Percentiles rank a stretch among this genome's conserved stretches.
These are phyloP conservation scores for Boletus tomentosulus DNA, from an alignment of 768 basidiomycete species.

Conservation along the genomic window DNA sequence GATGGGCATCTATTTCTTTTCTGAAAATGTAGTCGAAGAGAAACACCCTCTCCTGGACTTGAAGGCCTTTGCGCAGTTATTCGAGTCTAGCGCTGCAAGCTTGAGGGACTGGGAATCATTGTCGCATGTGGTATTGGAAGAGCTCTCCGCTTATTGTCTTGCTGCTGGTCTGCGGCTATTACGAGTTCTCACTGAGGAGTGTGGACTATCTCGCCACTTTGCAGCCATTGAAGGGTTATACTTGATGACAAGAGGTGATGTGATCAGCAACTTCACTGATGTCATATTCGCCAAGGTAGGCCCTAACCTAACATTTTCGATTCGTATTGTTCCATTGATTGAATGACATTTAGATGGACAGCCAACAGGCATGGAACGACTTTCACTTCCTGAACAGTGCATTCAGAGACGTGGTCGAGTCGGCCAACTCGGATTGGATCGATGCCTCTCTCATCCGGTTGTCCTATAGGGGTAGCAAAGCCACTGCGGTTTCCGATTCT, in stretches of 20 bases:
- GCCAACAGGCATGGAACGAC: conserved; percentile 67
- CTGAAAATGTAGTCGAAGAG: conserved; percentile 18
- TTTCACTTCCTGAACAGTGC: conserved; percentile 82
- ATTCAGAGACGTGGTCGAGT: conserved; percentile 62
- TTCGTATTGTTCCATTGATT: neutral
- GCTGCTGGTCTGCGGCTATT: conserved; percentile 49
- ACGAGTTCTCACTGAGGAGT: conserved; percentile 61
- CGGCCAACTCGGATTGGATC: conserved; percentile 52
- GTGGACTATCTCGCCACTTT: conserved; percentile 60
- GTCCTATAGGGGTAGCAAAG: conserved; percentile 54
- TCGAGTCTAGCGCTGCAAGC: conserved; percentile 27
- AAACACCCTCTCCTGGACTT: conserved; percentile 31
- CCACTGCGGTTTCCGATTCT: conserved; percentile 44
- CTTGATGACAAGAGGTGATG: conserved; percentile 75
- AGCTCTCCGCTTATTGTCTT: conserved; percentile 53
- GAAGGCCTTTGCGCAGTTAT: conserved; percentile 41
- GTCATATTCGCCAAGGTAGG: conserved; percentile 68
- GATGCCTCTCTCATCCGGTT: conserved; percentile 68
- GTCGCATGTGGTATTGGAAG: conserved; percentile 59
- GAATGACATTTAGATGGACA: conserved; percentile 56
- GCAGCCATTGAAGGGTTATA: conserved; percentile 62
- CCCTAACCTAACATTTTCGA: conserved; percentile 9
- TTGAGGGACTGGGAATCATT: conserved; percentile 61
- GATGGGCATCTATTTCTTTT: conserved; percentile 33
- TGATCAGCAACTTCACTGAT: conserved; percentile 69